phyloP scores from a whole-genome alignment of 495 filamentous ascomycete genomes.

The Barbatosphaeria neglecta region DNA sequence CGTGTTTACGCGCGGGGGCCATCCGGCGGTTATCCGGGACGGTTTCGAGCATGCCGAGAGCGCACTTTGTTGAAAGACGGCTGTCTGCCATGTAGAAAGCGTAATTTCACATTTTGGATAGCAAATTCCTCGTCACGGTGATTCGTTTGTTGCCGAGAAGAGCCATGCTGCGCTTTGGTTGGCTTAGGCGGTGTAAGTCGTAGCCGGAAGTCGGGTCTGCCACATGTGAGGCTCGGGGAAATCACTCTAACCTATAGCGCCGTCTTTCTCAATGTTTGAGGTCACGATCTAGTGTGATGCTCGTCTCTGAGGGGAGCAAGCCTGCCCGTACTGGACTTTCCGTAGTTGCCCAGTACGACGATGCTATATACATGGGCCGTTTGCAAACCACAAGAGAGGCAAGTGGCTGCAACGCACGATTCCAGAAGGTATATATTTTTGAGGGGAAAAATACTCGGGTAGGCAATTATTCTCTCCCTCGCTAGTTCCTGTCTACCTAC shows the following conservation, averaged over 20 bases:
- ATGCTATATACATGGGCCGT: too few species aligned
- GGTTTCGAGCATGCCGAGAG: conserved; percentile 8
- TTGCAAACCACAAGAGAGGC: too few species aligned
- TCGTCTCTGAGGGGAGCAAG: too few species aligned
- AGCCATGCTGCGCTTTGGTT: neutral
- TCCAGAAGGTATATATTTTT: too few species aligned
- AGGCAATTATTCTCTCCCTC: too few species aligned
- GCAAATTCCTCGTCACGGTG: neutral
- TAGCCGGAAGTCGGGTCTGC: neutral
- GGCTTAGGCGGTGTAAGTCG: neutral
- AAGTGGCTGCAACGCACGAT: too few species aligned
- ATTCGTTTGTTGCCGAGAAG: neutral
- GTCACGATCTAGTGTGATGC: too few species aligned
- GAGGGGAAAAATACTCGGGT: too few species aligned
- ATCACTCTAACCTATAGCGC: neutral
- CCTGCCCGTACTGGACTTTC: too few species aligned
- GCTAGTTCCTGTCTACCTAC: too few species aligned
- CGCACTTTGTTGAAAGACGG: neutral
- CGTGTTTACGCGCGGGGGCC: conserved; percentile 8
- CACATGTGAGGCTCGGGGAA: neutral
- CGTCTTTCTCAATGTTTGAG: neutral
- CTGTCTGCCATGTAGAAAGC: neutral
- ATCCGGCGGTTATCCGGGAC: conserved; percentile 7
- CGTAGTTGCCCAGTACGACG: too few species aligned
- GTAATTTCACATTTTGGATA: neutral